Evolutionary conservation across 352 stramenopile species (phyloP), one percentile per base, ranked within the genome.

Genomic region (Phytophthora hibernalis): DNA sequence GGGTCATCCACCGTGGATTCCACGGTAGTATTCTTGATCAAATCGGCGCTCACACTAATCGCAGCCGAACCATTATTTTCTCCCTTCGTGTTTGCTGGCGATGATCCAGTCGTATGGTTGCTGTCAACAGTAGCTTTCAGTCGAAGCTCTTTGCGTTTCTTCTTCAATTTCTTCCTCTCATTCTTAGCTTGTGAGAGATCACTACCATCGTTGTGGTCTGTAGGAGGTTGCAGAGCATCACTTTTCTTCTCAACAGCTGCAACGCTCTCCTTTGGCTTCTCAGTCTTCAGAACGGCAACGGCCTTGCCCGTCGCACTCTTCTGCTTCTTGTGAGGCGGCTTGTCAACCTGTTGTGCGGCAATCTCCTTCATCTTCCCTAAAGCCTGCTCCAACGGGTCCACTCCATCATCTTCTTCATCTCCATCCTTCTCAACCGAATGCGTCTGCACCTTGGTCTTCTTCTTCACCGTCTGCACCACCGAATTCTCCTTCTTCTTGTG

Each of bases 281-380:
- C 44, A 18, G 15, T 26, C 54, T 68, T 74, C 35, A 13, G 13
- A 16, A 47, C 22, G 44, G 50, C 24, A 26, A 42, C 22, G 13
- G 30, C 35, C 24, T 57, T 33, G 2, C 18, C 7, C 11, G 33
- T 37, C 45, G 63, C 42, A 2, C 37, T 24, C 13, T 79, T 71
- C 21, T 55, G 24, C 30, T 72, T 75, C 50, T 72, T 72, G 13
- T 31, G 51, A 35, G 30, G 37, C 21, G 42, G 16, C 10, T 55
- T 57, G 8, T 20, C 60, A 10, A 21, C 30, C 15, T 66, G 37
- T 22, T 67, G 60, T 7, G 24, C 59, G 9, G 9, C 55, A n/a
- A 76, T 66, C 30, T 77, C 69, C 43, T 77, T 79, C 38, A 82
- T 62, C n/a, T 59, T 75, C 10, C 65, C 52, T 30, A 86, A 54